phyloP scores from a whole-genome alignment of 345 rosid genomes.

The Gossypium sturtianum region DNA sequence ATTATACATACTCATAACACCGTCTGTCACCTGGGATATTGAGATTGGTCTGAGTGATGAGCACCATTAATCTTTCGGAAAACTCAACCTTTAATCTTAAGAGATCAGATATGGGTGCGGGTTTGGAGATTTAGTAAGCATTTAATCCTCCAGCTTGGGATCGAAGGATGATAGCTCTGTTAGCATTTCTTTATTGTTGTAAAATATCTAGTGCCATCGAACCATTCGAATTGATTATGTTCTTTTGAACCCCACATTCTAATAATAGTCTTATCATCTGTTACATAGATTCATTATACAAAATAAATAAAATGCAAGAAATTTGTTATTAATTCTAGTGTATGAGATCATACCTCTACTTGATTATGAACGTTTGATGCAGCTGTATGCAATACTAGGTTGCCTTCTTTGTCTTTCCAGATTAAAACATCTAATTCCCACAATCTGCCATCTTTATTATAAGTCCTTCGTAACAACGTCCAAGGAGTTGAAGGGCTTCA shows the following conservation, averaged over 20 bases:
- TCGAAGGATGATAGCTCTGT: not conserved
- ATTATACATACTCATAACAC: too few species aligned
- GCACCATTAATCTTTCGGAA: not conserved
- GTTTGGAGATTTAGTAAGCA: not conserved
- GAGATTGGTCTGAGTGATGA: not conserved
- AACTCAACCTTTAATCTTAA: not conserved
- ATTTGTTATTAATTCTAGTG: too few species aligned
- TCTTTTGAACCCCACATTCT: not conserved
- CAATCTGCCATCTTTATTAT: not conserved
- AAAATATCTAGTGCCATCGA: not conserved
- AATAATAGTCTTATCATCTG: not conserved
- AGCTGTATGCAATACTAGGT: not conserved
- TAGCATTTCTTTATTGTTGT: not conserved
- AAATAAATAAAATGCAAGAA: too few species aligned
- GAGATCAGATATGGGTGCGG: not conserved
- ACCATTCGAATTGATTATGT: not conserved
- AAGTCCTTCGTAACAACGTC: not conserved
- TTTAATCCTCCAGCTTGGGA: not conserved
- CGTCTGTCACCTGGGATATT: not conserved
- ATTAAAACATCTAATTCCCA: not conserved
- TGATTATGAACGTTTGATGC: not conserved
- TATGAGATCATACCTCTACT: not conserved
- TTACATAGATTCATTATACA: not conserved
- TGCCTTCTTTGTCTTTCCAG: not conserved
- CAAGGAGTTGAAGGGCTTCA: not conserved